Base-by-base conservation (phyloP, 805 yeast genomes). In the Kodamaea nitidulidarum region DNA sequence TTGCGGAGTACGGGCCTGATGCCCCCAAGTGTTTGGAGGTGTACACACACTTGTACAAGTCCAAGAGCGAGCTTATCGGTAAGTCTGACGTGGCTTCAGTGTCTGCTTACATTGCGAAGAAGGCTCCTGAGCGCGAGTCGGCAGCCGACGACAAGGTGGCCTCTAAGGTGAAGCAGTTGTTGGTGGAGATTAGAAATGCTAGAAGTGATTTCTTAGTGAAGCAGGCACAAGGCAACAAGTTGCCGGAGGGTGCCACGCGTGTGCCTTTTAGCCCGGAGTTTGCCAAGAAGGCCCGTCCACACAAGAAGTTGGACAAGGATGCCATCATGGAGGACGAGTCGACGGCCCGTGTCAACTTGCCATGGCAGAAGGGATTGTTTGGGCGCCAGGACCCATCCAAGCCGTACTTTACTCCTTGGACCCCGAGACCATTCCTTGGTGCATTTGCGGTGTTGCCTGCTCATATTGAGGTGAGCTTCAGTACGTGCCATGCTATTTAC, bases 341-440 rank as follows among this genome's bases (percentile, higher is more conserved):
- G 12, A 53, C 56, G 33, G 73, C 78, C 5, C 57, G 60, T 21
- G 73, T 87, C 36, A 52, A 67, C 25, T 68, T 88, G 42, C 96
- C 95, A 41, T 86, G 93, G 90, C 95, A 88, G 63, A 72, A 71
- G 41, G 70, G 73, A 36, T 71, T 84, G 45, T 88, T 74, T 61
- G 98, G 98, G 15, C 81, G 95, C 53, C 63, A 78, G 49, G 83
- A 86, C 39, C 82, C 88, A 11, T 55, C 70, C 12, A 88, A 85
- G 65, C 76, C 90, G 3, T 93, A 83, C 65, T 93, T 91, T 71
- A 88, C 98, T 2, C 98, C 98, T 38, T 93, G 97, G 97, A 75
- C 81, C 43, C 95, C 96, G 49, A 83, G 96, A 65, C 93, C 88
- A 32, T 93, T 91, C 65, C 65, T 93, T 47, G 90, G 95, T 2